Base-by-base conservation (phyloP, 768 basidiomycete genomes). In the Podaxis sp. region DNA sequence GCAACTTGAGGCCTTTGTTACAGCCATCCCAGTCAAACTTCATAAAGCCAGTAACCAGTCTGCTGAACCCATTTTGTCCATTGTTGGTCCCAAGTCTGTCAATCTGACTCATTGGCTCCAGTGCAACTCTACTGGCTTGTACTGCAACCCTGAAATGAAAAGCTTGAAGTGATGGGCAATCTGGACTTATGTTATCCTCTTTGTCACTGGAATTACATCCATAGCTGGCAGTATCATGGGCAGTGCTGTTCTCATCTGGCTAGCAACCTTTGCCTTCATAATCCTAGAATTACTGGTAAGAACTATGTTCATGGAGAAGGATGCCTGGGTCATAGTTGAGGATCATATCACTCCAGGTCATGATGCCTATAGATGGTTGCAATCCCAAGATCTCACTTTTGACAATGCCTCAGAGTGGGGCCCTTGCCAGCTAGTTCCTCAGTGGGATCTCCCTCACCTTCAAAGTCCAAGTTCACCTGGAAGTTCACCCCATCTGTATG, bases 341-440 rank as follows among this genome's bases (percentile, higher is more conserved):
- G 60, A 67, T 17, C 64, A 66, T 41, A 49, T 26, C 13, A n/a
- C 6, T 3, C 57, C 49, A 41, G 62, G 56, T 33, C 46, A 28
- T 36, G 40, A 66, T 20, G 20, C 38, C 4, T 30, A 50, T 51
- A 8, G 38, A 30, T 40, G 55, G 56, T 41, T 69, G 17, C 57
- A 63, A 8, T 46, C 54, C 10, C 65, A 68, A 40, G 68, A 69
- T 54, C 44, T 49, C 8, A 44, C 57, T 11, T 44, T 67, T 17
- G 54, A 56, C 2, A 22, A 36, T 0, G 33, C 66, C 17, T 54
- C 52, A 2, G 41, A 60, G 30, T 68, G 69, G 69, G 67, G 63
- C 3, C 13, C 48, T 3, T 51, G 58, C 28, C 63, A 64, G 46
- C 52, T 64, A 4, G 41, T 56, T 36, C 63, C 63, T 30, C 28